A percentile compares a stretch with the other conserved stretches of the same genome.
Evolutionary conservation across 2,329 filamentous ascomycete genomes (phyloP).

Genomic region (Zasmidium citrigriseum): DNA sequence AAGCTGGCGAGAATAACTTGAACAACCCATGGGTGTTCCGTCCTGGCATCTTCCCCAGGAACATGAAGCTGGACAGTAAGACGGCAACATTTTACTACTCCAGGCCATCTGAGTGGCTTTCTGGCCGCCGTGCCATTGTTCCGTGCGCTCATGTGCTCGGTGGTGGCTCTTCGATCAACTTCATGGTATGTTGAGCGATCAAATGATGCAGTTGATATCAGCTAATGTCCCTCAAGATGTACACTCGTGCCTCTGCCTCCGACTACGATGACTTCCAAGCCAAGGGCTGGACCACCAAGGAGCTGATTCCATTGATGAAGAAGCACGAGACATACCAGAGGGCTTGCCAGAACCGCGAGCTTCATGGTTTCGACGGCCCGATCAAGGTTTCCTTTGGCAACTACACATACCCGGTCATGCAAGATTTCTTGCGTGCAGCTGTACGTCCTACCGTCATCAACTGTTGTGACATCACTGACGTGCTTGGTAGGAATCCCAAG

Average conservation of each 20-base stretch:
- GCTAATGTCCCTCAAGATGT: slow-evolving; percentile 55
- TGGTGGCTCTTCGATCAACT: slow-evolving; percentile 68
- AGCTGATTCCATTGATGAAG: slow-evolving; percentile 73
- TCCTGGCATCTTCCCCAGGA: slow-evolving; percentile 72
- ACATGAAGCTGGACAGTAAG: slow-evolving; percentile 80
- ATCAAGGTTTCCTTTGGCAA: slow-evolving; percentile 83
- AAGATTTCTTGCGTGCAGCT: slow-evolving; percentile 66
- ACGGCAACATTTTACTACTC: slow-evolving; percentile 82
- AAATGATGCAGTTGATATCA: neutral
- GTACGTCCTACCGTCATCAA: slow-evolving; percentile 31
- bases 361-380: slow-evolving; percentile 76
- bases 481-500: slow-evolving; percentile 66
- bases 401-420: slow-evolving; percentile 73
- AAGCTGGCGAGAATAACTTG: slow-evolving; percentile 70
- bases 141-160: slow-evolving; percentile 72
- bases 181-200: slow-evolving; percentile 57
- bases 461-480: neutral
- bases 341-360: slow-evolving; percentile 55
- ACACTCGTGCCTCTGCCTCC: slow-evolving; percentile 69
- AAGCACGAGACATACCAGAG: slow-evolving; percentile 78
- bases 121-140: slow-evolving; percentile 71
- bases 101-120: slow-evolving; percentile 70
- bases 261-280: slow-evolving; percentile 79
- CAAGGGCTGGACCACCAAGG: slow-evolving; percentile 76
- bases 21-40: slow-evolving; percentile 79